A percentile compares a stretch with the other conserved stretches of the same genome.
These are phyloP conservation scores for Lipomyces oligophaga DNA, from an alignment of 805 yeast genomes.

Conservation along the genomic window DNA sequence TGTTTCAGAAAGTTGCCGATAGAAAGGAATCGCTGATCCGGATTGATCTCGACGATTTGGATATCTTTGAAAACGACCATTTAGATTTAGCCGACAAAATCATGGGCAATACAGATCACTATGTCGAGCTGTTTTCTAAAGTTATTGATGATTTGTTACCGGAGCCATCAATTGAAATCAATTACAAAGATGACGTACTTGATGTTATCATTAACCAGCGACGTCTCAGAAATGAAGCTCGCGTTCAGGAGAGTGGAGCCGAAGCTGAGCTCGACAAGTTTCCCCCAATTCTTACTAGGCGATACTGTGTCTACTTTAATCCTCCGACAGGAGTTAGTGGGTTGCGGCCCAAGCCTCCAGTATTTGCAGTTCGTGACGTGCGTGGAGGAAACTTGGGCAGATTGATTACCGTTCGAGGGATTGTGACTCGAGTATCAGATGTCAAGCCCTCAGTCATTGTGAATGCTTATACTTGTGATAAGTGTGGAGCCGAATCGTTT, in stretches of 20 bases:
- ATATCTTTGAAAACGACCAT: slow-evolving; percentile 53
- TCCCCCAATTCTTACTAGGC: slow-evolving; percentile 80
- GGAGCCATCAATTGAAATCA: slow-evolving; percentile 71
- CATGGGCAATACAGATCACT: slow-evolving; percentile 70
- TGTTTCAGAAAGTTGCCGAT: slow-evolving; percentile 78
- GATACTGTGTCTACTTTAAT: slow-evolving; percentile 81
- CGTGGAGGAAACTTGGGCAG: slow-evolving; percentile 81
- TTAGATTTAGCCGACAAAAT: slow-evolving; percentile 54
- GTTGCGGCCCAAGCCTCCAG: slow-evolving; percentile 41
- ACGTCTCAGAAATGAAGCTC: slow-evolving; percentile 70
- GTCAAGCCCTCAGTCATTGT: slow-evolving; percentile 90
- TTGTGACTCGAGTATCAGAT: slow-evolving; percentile 91
- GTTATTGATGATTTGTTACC: slow-evolving; percentile 83
- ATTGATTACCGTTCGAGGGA: slow-evolving; percentile 86
- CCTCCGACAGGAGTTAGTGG: slow-evolving; percentile 62
- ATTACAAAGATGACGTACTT: slow-evolving; percentile 81
- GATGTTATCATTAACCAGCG: slow-evolving; percentile 93
- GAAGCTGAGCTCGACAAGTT: slow-evolving; percentile 52
- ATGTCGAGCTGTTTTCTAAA: slow-evolving; percentile 67
- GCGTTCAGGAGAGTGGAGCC: slow-evolving; percentile 65
- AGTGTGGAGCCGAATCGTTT: slow-evolving; percentile 93
- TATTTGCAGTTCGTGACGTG: slow-evolving; percentile 85
- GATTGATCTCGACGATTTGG: slow-evolving; percentile 82
- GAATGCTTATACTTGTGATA: slow-evolving; percentile 94
- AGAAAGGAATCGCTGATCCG: slow-evolving; percentile 66